Evolutionary conservation across 805 yeast species (phyloP).

Genomic region (Candida hungchunana): DNA sequence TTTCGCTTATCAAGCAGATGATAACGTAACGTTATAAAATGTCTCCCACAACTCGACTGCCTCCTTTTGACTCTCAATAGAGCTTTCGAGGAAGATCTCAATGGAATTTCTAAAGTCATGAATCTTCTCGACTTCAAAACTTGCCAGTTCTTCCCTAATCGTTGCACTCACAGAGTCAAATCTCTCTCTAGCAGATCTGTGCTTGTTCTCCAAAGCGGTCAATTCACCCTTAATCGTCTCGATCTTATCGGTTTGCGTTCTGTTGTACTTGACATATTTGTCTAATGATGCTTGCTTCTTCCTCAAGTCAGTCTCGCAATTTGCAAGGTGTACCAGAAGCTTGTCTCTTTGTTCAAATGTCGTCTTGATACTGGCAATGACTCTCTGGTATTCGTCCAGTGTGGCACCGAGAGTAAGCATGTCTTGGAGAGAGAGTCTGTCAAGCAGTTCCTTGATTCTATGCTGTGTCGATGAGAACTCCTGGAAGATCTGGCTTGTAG

Average conservation of each 20-base stretch:
- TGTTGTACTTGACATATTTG: slow-evolving; percentile 40
- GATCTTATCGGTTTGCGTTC: slow-evolving; percentile 60
- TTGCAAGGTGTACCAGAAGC: slow-evolving; percentile 40
- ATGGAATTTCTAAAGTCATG: slow-evolving; percentile 84
- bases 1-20: slow-evolving; percentile 7
- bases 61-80: slow-evolving; percentile 91
- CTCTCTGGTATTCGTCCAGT: slow-evolving; percentile 79
- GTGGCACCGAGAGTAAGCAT: slow-evolving; percentile 82
- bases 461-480: slow-evolving; percentile 71
- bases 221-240: slow-evolving; percentile 56
- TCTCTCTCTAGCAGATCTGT: slow-evolving; percentile 47
- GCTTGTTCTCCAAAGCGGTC: slow-evolving; percentile 47
- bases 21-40: slow-evolving; percentile 58
- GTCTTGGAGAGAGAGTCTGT: slow-evolving; percentile 78
- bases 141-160: slow-evolving; percentile 61
- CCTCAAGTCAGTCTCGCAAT: slow-evolving; percentile 45
- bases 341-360: slow-evolving; percentile 74
- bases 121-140: slow-evolving; percentile 70
- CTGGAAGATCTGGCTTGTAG: slow-evolving; percentile 55
- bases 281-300: slow-evolving; percentile 46
- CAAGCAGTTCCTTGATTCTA: slow-evolving; percentile 67
- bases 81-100: slow-evolving; percentile 85
- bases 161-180: slow-evolving; percentile 62
- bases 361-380: slow-evolving; percentile 68
- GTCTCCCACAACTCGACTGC: slow-evolving; percentile 85